Conservation (phyloP, 2,329 filamentous ascomycete species). For the Dactylellina cionopaga region DNA sequence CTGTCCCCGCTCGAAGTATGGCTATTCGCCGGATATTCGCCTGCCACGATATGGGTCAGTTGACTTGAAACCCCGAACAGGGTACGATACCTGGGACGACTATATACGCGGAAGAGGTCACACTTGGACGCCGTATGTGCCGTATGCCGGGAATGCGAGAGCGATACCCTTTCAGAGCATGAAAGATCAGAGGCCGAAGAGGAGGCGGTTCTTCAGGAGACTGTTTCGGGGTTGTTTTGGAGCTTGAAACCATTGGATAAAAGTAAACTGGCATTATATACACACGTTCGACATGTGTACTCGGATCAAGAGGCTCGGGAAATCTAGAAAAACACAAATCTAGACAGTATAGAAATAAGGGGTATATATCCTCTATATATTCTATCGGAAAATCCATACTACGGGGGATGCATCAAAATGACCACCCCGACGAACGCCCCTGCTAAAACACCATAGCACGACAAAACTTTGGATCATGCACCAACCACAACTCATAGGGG, state of each 20-base stretch:
- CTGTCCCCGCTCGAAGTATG: slow-evolving; percentile 27
- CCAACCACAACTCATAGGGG: slow-evolving; percentile 54
- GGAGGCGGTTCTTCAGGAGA: background rate
- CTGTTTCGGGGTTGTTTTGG: slow-evolving; percentile 12
- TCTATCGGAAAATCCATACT: no score
- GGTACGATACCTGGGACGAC: slow-evolving; percentile 18
- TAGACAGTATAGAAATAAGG: background rate
- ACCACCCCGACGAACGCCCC: background rate
- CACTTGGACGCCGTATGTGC: slow-evolving; percentile 12
- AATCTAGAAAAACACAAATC: slow-evolving; percentile 24
- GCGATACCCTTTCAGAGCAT: slow-evolving; percentile 16
- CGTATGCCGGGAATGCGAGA: slow-evolving; percentile 24
- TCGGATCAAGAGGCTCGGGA: background rate
- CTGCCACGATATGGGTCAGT: slow-evolving; percentile 32
- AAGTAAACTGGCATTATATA: slow-evolving; percentile 2
- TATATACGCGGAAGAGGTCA: slow-evolving; percentile 17
- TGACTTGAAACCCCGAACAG: slow-evolving; percentile 5
- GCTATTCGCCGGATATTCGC: slow-evolving; percentile 32
- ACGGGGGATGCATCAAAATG: no score
- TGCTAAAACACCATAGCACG: slow-evolving; percentile 44
- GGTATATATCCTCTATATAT: slow-evolving; percentile 41
- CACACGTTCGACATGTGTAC: background rate
- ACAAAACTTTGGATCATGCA: slow-evolving; percentile 53
- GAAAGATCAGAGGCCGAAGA: slow-evolving; percentile 4
- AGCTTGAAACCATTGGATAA: background rate